A percentile compares a stretch with the other conserved stretches of the same genome.
phyloP scores from a whole-genome alignment of 768 basidiomycete genomes.

The Ephemerocybe angulata region DNA sequence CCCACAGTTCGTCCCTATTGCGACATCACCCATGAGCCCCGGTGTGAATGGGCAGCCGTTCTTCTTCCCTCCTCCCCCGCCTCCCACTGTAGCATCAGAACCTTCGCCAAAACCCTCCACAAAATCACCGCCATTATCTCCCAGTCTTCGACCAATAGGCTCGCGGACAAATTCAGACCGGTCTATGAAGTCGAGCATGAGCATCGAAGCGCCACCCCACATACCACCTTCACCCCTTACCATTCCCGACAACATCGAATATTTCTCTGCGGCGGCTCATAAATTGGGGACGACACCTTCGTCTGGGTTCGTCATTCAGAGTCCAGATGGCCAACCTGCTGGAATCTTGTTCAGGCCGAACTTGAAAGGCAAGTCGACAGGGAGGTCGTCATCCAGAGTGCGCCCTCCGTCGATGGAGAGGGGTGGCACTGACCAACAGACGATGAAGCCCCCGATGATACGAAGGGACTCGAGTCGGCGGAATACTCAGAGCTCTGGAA shows the following conservation, averaged over 20 bases:
- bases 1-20: conserved; percentile 91
- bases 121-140: conserved; percentile 22
- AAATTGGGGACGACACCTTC: conserved; percentile 74
- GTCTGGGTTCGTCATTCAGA: conserved; percentile 86
- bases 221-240: conserved; percentile 69
- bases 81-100: not conserved
- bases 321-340: conserved; percentile 89
- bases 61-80: conserved; percentile 30
- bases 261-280: conserved; percentile 67
- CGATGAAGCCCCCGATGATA: conserved; percentile 17
- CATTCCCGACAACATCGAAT: conserved; percentile 71
- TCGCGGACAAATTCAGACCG: conserved; percentile 62
- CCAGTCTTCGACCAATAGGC: conserved; percentile 42
- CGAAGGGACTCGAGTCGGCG: conserved; percentile 26
- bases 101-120: conserved; percentile 20
- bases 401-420: conserved; percentile 40
- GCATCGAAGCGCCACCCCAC: conserved; percentile 32
- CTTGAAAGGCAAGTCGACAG: conserved; percentile 32
- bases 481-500: conserved; percentile 19
- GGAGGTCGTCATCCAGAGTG: conserved; percentile 18
- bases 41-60: conserved; percentile 46
- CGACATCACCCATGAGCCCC: conserved; percentile 85
- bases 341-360: conserved; percentile 90
- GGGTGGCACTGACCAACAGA: conserved; percentile 22
- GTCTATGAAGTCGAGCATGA: conserved; percentile 49